phyloP scores from a whole-genome alignment of 805 yeast species.

The Sungouiella thailandica region DNA sequence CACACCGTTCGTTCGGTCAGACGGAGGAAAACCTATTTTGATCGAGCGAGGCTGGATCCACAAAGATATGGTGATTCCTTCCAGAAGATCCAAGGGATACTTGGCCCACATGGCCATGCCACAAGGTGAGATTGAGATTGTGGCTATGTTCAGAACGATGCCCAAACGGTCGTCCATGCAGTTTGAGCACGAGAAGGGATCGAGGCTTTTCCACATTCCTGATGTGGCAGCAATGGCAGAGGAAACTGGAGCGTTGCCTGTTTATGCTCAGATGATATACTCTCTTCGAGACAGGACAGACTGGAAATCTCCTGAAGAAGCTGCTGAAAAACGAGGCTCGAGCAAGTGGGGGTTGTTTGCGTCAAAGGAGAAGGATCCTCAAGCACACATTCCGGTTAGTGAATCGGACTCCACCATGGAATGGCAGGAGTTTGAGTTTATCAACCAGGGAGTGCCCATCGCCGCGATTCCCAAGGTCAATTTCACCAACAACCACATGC shows the following conservation, averaged over 20 bases:
- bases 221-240: conserved; percentile 80
- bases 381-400: conserved; percentile 16
- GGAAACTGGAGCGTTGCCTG: conserved; percentile 60
- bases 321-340: neutral
- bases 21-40: conserved; percentile 71
- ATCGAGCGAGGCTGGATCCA: conserved; percentile 91
- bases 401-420: conserved; percentile 30
- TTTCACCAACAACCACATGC: conserved; percentile 83
- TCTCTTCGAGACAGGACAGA: conserved; percentile 64
- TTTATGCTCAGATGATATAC: conserved; percentile 70
- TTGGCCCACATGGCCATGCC: conserved; percentile 72
- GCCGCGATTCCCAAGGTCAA: conserved; percentile 80
- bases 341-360: conserved; percentile 11
- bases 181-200: conserved; percentile 61
- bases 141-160: conserved; percentile 69
- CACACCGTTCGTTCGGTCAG: conserved; percentile 74
- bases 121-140: conserved; percentile 62
- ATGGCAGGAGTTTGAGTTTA: conserved; percentile 48
- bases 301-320: conserved; percentile 22
- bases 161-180: conserved; percentile 59
- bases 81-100: conserved; percentile 39
- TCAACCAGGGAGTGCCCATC: conserved; percentile 82
- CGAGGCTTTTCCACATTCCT: conserved; percentile 70
- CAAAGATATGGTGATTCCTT: conserved; percentile 59
- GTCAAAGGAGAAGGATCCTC: conserved; percentile 9